Evolutionary conservation across 192 early-diverging fungal genomes (phyloP).

Genomic region (Coemansia sp.): DNA sequence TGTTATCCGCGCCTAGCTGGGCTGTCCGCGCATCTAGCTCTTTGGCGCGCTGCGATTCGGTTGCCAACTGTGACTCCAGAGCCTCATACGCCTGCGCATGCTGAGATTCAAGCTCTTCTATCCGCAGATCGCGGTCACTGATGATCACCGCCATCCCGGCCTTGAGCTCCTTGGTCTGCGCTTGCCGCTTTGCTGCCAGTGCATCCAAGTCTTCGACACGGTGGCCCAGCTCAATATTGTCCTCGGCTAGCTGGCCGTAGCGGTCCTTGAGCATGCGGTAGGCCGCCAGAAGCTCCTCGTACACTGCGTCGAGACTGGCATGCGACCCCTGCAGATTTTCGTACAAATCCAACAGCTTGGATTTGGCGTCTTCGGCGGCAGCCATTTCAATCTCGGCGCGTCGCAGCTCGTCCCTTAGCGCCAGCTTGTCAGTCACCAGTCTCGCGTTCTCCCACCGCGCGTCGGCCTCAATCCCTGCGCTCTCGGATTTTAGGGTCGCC

Average conservation of each 20-base stretch:
- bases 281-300: slow-evolving; percentile 42
- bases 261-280: slow-evolving; percentile 48
- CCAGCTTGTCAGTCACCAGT: slow-evolving; percentile 53
- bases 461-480: slow-evolving; percentile 45
- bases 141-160: slow-evolving; percentile 1
- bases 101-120: slow-evolving; percentile 18
- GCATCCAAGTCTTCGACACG: slow-evolving; percentile 17
- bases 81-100: slow-evolving; percentile 22
- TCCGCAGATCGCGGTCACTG: slow-evolving; percentile 1
- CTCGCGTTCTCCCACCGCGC: slow-evolving; percentile 45
- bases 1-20: slow-evolving; percentile 34
- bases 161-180: slow-evolving; percentile 15
- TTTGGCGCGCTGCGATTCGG: slow-evolving; percentile 20
- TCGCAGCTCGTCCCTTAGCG: slow-evolving; percentile 50
- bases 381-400: slow-evolving; percentile 52
- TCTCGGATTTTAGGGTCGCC: slow-evolving; percentile 22
- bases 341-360: slow-evolving; percentile 41
- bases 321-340: slow-evolving; percentile 42
- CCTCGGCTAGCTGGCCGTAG: slow-evolving; percentile 31
- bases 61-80: slow-evolving; percentile 22
- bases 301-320: slow-evolving; percentile 34
- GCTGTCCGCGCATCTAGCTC: slow-evolving; percentile 23
- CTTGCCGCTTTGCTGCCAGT: slow-evolving; percentile 2
- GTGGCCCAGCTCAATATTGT: slow-evolving; percentile 14
- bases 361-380: slow-evolving; percentile 38